Percentiles rank a stretch among this genome's conserved stretches.
Conservation (phyloP, 129 eudicot genomes). For the Saussurea involucrata region DNA sequence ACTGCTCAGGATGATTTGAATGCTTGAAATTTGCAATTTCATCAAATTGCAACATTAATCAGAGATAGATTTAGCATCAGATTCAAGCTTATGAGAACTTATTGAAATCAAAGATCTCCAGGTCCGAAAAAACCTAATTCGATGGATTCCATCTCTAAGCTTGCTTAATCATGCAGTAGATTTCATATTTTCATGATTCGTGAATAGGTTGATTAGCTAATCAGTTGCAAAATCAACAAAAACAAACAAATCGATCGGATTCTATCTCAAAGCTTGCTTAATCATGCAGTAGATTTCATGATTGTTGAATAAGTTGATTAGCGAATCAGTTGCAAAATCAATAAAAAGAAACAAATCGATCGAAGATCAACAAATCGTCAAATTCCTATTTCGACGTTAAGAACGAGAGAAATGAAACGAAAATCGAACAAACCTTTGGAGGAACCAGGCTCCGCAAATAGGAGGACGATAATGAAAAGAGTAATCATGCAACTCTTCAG, state of each 20-base stretch:
- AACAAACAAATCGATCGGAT: background rate
- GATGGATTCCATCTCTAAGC: background rate
- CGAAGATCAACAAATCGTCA: background rate
- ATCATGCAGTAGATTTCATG: background rate
- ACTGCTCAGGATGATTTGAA: background rate
- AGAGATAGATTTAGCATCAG: background rate
- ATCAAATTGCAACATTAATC: background rate
- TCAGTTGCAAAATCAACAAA: background rate
- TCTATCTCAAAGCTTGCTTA: background rate
- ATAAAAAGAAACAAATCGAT: background rate
- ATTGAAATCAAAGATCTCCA: background rate
- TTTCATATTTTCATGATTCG: background rate
- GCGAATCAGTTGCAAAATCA: background rate
- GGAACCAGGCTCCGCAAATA: conserved; percentile 20
- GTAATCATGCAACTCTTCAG: conserved; percentile 12
- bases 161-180: background rate
- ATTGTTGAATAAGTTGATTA: background rate
- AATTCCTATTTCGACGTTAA: background rate
- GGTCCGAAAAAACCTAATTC: background rate
- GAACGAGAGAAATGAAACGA: background rate
- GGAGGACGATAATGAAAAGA: conserved; percentile 26
- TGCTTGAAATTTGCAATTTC: background rate
- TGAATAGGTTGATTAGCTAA: background rate
- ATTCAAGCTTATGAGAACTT: background rate
- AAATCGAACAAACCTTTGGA: conserved; percentile 30